These are phyloP conservation scores for Epichloe uncinata DNA, from an alignment of 2,329 filamentous ascomycete genomes.

Conservation along the genomic window DNA sequence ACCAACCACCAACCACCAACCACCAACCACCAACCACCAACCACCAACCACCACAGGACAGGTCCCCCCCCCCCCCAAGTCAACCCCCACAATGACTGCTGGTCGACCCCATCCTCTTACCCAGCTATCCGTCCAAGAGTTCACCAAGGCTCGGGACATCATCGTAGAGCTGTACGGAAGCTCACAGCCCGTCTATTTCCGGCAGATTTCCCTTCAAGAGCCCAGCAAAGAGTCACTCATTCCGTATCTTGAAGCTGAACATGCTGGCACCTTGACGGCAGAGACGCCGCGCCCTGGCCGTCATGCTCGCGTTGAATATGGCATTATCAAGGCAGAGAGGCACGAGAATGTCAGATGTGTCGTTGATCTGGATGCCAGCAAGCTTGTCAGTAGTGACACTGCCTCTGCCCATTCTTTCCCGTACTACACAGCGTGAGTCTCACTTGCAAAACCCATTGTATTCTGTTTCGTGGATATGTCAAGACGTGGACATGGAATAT, in stretches of 20 bases:
- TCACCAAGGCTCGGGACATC: constrained; percentile 30
- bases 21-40: background rate
- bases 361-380: constrained; percentile 22
- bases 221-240: constrained; percentile 45
- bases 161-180: constrained; percentile 22
- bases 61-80: background rate
- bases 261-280: constrained; percentile 33
- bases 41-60: background rate
- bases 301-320: constrained; percentile 32
- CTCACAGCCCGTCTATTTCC: constrained; percentile 25
- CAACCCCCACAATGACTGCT: background rate
- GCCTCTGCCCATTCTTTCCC: constrained; percentile 21
- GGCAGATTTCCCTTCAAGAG: constrained; percentile 50
- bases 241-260: constrained; percentile 48
- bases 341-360: constrained; percentile 23
- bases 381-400: constrained; percentile 15
- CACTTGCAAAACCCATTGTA: background rate
- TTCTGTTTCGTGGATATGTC: background rate
- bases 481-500: background rate
- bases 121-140: constrained; percentile 36
- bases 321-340: constrained; percentile 21
- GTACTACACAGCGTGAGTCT: constrained; percentile 14
- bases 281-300: constrained; percentile 30
- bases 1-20: background rate
- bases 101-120: constrained; percentile 30